Evolutionary conservation across 805 yeast genomes (phyloP).

Genomic region (Metschnikowia cubensis): DNA sequence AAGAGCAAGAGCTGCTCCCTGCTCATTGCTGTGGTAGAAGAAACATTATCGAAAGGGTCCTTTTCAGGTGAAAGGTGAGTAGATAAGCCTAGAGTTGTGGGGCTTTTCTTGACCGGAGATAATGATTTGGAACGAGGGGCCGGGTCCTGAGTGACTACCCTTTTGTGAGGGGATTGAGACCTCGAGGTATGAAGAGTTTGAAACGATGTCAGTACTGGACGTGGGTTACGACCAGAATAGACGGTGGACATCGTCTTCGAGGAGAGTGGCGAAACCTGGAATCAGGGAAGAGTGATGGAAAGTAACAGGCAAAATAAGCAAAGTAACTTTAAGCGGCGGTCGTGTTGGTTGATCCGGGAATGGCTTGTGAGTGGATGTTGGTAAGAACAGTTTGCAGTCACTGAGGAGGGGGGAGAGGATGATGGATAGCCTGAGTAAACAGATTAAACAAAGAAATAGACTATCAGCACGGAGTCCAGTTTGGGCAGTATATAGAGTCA

Average conservation of each 20-base stretch:
- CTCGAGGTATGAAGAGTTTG: neutral
- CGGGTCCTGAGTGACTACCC: neutral
- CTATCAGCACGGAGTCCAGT: neutral
- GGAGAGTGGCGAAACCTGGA: neutral
- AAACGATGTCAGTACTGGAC: constrained; percentile 1
- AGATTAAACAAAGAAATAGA: neutral
- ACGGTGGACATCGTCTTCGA: neutral
- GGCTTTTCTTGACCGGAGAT: constrained; percentile 31
- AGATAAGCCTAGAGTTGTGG: constrained; percentile 23
- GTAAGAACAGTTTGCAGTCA: neutral
- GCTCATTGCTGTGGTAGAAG: constrained; percentile 21
- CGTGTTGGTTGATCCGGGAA: neutral
- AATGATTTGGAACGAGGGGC: constrained; percentile 31
- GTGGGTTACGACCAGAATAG: neutral
- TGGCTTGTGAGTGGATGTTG: neutral
- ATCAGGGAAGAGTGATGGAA: neutral
- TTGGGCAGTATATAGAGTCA: neutral
- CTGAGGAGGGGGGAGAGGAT: neutral
- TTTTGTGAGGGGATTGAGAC: constrained; percentile 1
- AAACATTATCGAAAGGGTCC: constrained; percentile 18
- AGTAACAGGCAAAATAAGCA: neutral
- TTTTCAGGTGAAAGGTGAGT: constrained; percentile 10
- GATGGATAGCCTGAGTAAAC: neutral
- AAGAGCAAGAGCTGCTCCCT: constrained; percentile 25
- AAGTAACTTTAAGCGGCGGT: neutral